Percentiles rank a stretch among this genome's conserved stretches.
These are phyloP conservation scores for Microstegium vimineum DNA, from an alignment of 176 grass and related monocot genomes.

Conservation along the genomic window DNA sequence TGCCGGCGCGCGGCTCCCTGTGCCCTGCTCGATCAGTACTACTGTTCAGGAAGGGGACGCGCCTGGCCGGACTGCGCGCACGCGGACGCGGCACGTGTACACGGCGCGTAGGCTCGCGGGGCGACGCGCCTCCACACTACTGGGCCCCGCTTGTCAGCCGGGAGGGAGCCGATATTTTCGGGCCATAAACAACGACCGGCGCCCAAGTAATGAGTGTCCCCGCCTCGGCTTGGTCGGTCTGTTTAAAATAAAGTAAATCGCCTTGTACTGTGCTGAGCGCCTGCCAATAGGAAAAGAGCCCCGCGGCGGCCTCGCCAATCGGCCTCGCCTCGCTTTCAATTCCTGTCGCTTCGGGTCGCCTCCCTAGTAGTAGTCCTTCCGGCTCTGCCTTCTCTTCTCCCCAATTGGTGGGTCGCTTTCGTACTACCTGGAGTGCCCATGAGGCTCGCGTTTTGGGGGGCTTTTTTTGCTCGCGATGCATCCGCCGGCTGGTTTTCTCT, in stretches of 20 bases:
- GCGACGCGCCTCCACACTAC: neutral
- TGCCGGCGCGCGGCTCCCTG: neutral
- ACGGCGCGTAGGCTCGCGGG: too few species aligned
- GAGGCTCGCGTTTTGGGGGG: neutral
- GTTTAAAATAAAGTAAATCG: neutral
- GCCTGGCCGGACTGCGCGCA: too few species aligned
- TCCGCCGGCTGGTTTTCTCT: neutral
- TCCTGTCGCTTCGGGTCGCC: neutral
- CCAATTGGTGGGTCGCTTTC: conserved; percentile 9
- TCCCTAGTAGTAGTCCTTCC: too few species aligned
- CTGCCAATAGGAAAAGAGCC: neutral
- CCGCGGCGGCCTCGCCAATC: neutral
- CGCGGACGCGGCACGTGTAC: too few species aligned
- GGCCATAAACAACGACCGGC: conserved; percentile 7
- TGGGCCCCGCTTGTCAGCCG: neutral
- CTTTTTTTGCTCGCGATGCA: neutral
- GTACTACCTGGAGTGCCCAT: neutral
- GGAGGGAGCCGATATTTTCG: neutral
- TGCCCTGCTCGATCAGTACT: neutral
- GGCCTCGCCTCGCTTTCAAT: neutral
- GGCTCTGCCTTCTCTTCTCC: too few species aligned
- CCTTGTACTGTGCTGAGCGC: neutral
- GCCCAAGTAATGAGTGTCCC: neutral
- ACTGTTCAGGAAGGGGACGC: neutral
- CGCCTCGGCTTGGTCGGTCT: neutral